Evolutionary conservation across 805 yeast genomes (phyloP), one percentile per base, ranked within the genome.

Genomic region (Metschnikowia sp.): DNA sequence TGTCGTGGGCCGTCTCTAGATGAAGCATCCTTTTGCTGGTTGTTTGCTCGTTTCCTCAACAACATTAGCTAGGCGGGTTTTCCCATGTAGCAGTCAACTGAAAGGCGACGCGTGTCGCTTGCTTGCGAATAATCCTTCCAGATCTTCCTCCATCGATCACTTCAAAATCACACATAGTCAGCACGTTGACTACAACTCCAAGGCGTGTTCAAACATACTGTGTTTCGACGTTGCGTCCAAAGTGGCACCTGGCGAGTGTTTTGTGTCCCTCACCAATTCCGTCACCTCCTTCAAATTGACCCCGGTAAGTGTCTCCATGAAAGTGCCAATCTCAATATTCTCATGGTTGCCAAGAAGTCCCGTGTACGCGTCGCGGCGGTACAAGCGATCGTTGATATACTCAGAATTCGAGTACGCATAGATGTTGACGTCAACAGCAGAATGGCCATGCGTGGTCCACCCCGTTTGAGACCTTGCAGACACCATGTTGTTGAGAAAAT

Each of bases 401-500:
- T 73, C 70, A 26, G 76, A 79, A 57, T 84, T 84, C 31, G 90
- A 77, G 62, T 84, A 78, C 0, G 86, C 96, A 63, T 91, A 91
- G 41, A 92, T 86, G 60, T 92, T 91, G 33, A 91, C 96, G 66
- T 91, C 98, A 12, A 91, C 97, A 0, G 96, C 97, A 18, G 96
- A 84, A 65, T 91, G 98, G 30, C 97, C 98, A 60, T 89, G 96
- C 0, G 97, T 91, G 9, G 96, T 77, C 96, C 97, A 91, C n/a
- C 97, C 97, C 13, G 89, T 81, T 65, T 86, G 86, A 0, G 97
- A 89, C 53, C 96, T 79, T n/a, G 68, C 59, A 0, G 96, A 86
- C 10, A 89, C 78, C 78, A 91, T 78, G 46, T 82, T 75, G 59
- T 87, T 85, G 47, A 89, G 65, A 35, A 74, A 68, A 50, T 81